Base-by-base conservation (phyloP, 305 asterid genomes). In the Andrographis paniculata region DNA sequence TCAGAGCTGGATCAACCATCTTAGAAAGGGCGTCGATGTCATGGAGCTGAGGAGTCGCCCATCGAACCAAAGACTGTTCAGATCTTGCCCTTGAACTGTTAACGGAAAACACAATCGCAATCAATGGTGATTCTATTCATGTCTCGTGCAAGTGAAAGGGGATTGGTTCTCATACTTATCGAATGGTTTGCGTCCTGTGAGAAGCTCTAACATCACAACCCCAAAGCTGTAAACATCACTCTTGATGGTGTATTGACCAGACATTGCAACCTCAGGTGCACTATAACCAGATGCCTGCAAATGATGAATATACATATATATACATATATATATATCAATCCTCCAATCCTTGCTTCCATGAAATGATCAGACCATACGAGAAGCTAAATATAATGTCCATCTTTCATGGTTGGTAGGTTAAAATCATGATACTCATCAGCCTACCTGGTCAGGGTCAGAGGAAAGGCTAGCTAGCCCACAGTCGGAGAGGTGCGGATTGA, bases 241-340 rank as follows among this genome's bases (percentile, higher is more conserved):
- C 62, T 91, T 87, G 35, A 91, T 77, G 56, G 96, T 75, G 33
- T 79, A 87, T 38, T 77, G 87, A 54, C 99, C 96, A 0, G 96
- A 83, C 95, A 91, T 77, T 46, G 94, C 79, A 55, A 91, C 95
- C 73, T 91, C 99, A 0, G 99, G 96, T 14, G 96, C 95, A 39
- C 87, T 62, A 56, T 81, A 83, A 19, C 96, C 96, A 6, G 98
- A 79, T 49, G 78, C 80, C 87, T 78, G 70, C 54, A 62, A 51
- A 65, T 48, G 48, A 12, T 36, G 42, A 40, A 17, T 7, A 1
- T 13, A 19, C 16, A 33, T 42, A 14, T 40, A n/a, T 23, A 46
- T 13, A 36, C 53, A 19, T 41, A 33, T 31, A 21, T 13, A 13
- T 14, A 15, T 14, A 31, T 33, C 39, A 14, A 13, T 42, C 18